Conservation (phyloP, 441 rosid species). For the Bocquillonia castaneifolia region DNA sequence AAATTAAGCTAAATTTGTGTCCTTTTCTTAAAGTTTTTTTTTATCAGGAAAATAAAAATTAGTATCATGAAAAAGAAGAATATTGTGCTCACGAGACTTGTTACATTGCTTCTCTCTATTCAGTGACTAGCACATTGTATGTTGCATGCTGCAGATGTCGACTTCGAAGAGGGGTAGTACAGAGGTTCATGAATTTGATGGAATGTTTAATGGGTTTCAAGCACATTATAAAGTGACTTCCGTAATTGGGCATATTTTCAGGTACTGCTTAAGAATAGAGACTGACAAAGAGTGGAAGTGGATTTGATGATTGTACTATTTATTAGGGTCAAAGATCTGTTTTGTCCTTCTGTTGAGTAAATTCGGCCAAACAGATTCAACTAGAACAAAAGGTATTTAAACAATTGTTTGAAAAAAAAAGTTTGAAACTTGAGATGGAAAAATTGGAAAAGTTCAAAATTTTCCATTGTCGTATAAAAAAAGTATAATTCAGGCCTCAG, state of each 20-base stretch:
- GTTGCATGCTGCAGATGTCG: constrained; percentile 46
- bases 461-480: no score
- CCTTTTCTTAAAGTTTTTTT: no score
- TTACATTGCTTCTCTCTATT: no score
- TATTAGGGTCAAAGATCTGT: background rate
- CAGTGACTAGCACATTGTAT: background rate
- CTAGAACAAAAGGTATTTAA: background rate
- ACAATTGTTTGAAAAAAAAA: background rate
- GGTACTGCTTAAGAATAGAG: constrained; percentile 36
- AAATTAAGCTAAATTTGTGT: no score
- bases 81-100: no score
- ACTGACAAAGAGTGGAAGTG: background rate
- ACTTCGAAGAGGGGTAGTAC: constrained; percentile 77
- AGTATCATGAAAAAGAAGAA: no score
- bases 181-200: constrained; percentile 83
- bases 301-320: background rate
- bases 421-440: background rate
- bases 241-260: constrained; percentile 89
- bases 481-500: no score
- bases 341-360: background rate
- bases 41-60: no score
- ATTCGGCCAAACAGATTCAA: background rate
- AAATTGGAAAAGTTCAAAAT: background rate
- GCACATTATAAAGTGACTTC: constrained; percentile 71
- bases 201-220: constrained; percentile 52